phyloP scores from a whole-genome alignment of 257 asterid genomes.

The Fraxinus anomala region DNA sequence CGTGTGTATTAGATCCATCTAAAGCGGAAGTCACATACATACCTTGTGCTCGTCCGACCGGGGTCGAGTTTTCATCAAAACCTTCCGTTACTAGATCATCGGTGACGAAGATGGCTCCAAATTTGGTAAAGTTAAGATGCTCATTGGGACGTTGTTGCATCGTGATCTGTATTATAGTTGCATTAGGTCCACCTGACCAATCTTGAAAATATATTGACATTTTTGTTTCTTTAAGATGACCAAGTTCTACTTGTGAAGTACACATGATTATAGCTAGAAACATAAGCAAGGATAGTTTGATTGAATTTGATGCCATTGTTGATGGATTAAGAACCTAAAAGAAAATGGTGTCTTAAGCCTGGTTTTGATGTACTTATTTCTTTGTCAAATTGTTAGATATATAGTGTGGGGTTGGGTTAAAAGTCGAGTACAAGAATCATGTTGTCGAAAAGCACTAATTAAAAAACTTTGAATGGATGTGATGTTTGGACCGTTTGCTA shows the following conservation, averaged over 20 bases:
- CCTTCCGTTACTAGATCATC: conserved; percentile 47
- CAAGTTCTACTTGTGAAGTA: conserved; percentile 15
- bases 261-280: conserved; percentile 20
- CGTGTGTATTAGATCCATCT: conserved; percentile 52
- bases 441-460: neutral
- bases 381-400: neutral
- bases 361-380: neutral
- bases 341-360: neutral
- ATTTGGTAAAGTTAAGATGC: conserved; percentile 37
- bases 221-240: conserved; percentile 36
- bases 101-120: conserved; percentile 52
- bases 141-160: conserved; percentile 24
- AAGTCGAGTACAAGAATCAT: neutral
- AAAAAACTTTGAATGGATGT: too few relatives aligned
- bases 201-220: conserved; percentile 52
- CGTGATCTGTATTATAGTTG: conserved; percentile 42
- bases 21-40: conserved; percentile 50
- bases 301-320: conserved; percentile 28
- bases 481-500: neutral
- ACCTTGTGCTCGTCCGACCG: conserved; percentile 48
- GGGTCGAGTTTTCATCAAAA: conserved; percentile 36
- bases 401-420: neutral
- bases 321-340: neutral
- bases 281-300: conserved; percentile 7
- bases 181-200: conserved; percentile 43